A percentile compares a stretch with the other conserved stretches of the same genome.
Evolutionary conservation across 306 rosid genomes (phyloP).

Genomic region (Clitoria ternatea): DNA sequence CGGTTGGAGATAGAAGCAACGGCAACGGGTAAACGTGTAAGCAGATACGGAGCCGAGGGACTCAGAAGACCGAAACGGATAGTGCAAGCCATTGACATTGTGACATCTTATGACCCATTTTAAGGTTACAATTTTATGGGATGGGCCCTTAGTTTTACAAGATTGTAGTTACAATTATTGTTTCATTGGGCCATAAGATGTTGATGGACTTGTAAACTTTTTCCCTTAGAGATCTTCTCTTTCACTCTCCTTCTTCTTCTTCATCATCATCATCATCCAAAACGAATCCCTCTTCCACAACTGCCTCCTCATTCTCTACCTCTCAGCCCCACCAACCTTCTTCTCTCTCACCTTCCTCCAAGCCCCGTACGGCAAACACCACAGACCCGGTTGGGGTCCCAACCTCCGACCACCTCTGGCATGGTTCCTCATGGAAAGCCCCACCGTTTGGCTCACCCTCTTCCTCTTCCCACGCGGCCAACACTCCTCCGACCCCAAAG

Average conservation of each 20-base stretch:
- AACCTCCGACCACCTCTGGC: constrained; percentile 60
- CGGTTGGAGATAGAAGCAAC: constrained; percentile 4
- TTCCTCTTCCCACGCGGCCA: constrained; percentile 58
- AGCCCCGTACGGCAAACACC: constrained; percentile 87
- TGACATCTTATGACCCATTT: no score
- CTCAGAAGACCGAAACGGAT: constrained; percentile 33
- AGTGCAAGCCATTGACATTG: constrained; percentile 50
- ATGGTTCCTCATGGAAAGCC: constrained; percentile 90
- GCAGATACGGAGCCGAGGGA: constrained; percentile 13
- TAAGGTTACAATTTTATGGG: neutral
- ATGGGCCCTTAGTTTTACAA: neutral
- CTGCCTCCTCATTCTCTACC: constrained; percentile 39
- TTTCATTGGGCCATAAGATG: neutral
- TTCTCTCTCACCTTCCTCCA: constrained; percentile 60
- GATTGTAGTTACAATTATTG: no score
- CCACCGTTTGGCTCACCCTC: constrained; percentile 71
- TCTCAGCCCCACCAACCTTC: constrained; percentile 58
- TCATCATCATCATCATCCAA: constrained; percentile 19
- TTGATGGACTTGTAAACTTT: neutral
- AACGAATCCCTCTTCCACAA: constrained; percentile 40
- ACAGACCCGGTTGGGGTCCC: constrained; percentile 79
- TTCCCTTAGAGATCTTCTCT: no score
- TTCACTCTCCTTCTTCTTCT: no score
- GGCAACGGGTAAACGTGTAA: neutral
- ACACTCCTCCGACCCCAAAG: constrained; percentile 47